These are phyloP conservation scores for Tetradesmus lagerheimii DNA, from an alignment of 139 green algal species.

Conservation along the genomic window DNA sequence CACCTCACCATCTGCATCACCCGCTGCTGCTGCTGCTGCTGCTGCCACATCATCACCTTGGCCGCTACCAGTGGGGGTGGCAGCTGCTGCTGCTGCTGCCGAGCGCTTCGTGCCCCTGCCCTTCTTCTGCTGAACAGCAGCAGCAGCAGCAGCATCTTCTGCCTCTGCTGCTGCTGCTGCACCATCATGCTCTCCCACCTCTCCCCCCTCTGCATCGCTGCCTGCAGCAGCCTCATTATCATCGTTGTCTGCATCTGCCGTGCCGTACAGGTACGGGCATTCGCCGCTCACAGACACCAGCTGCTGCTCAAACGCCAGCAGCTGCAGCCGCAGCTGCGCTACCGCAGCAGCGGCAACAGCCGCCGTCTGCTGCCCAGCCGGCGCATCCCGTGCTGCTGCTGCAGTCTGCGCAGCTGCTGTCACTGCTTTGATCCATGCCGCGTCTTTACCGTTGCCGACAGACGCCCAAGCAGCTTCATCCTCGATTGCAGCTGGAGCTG, in stretches of 20 bases:
- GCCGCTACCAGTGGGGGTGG: background rate
- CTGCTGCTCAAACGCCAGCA: conserved; percentile 19
- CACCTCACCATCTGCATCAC: conserved; percentile 2
- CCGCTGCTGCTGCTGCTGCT: background rate
- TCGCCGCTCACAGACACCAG: conserved; percentile 26
- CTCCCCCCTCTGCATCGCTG: background rate
- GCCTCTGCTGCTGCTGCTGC: background rate
- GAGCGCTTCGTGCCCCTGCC: background rate
- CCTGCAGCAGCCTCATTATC: background rate
- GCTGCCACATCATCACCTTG: background rate
- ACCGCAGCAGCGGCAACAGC: background rate
- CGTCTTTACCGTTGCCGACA: background rate
- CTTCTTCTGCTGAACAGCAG: conserved; percentile 10
- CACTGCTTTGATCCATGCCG: background rate
- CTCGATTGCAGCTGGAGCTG: background rate
- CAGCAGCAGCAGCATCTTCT: conserved; percentile 9
- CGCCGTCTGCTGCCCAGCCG: background rate
- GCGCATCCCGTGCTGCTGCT: background rate
- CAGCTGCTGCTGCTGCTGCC: conserved; percentile 4
- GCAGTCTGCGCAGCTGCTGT: background rate
- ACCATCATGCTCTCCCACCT: background rate
- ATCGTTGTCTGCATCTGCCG: background rate
- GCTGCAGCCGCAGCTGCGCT: conserved; percentile 32
- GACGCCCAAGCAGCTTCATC: background rate
- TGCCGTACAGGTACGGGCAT: conserved; percentile 12